A percentile compares a stretch with the other conserved stretches of the same genome.
Evolutionary conservation across 1,284 basidiomycete species (phyloP).

Genomic region (Ustilago trichophora): DNA sequence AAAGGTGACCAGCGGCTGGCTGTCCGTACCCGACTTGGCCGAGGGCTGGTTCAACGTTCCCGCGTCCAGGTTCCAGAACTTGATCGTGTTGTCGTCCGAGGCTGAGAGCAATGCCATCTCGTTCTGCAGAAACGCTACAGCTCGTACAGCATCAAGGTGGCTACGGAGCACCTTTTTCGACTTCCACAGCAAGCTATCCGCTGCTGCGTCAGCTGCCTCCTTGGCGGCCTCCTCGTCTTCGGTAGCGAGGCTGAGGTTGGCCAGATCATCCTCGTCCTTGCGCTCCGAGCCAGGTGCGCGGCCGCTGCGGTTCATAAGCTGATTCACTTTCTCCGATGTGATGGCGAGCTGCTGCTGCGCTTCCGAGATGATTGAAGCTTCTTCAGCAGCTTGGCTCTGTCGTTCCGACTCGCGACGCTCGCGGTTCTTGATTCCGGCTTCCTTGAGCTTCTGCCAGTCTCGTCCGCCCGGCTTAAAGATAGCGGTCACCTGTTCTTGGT

Average conservation of each 20-base stretch:
- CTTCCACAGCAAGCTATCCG: conserved; percentile 61
- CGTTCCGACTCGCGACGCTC: conserved; percentile 46
- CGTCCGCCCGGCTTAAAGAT: conserved; percentile 52
- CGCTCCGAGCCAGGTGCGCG: conserved; percentile 26
- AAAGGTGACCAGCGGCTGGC: conserved; percentile 76
- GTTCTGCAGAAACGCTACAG: conserved; percentile 82
- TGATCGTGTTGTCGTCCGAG: conserved; percentile 93
- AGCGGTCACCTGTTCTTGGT: conserved; percentile 56
- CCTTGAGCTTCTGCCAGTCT: conserved; percentile 58
- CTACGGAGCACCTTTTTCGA: conserved; percentile 69
- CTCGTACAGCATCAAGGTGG: conserved; percentile 91
- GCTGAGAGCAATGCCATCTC: conserved; percentile 86
- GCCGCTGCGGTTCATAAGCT: conserved; percentile 47
- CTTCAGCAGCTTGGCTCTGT: conserved; percentile 15
- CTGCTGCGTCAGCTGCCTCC: conserved; percentile 40
- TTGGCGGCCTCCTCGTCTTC: conserved; percentile 42
- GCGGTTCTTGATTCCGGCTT: conserved; percentile 46
- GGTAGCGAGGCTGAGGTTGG: conserved; percentile 45
- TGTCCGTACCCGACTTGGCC: conserved; percentile 34
- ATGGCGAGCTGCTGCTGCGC: conserved; percentile 46
- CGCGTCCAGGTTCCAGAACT: conserved; percentile 82
- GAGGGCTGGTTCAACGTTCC: conserved; percentile 36
- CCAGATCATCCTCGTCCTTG: conserved; percentile 52
- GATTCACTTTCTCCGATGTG: conserved; percentile 54
- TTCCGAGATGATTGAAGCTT: conserved; percentile 37